phyloP scores from a whole-genome alignment of 495 filamentous ascomycete genomes.

The Podospora appendiculata region DNA sequence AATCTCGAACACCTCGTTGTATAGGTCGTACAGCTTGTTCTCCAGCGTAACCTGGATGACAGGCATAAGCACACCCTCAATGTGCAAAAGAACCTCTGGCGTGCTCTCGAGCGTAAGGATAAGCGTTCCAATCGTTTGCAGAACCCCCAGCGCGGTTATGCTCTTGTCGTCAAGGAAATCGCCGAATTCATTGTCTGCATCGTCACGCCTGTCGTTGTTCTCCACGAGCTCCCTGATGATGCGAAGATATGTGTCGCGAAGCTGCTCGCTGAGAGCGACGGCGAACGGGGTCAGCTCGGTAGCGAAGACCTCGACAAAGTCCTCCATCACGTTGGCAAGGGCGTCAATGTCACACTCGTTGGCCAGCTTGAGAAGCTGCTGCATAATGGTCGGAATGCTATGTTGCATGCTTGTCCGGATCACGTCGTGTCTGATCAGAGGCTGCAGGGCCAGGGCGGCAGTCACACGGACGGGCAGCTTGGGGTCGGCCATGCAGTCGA shows the following conservation, averaged over 20 bases:
- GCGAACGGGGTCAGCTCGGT: slow-evolving; percentile 93
- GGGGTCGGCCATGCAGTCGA: slow-evolving; percentile 91
- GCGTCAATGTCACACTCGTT: slow-evolving; percentile 95
- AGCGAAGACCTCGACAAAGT: slow-evolving; percentile 97
- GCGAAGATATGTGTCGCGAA: slow-evolving; percentile 91
- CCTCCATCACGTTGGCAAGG: slow-evolving; percentile 98
- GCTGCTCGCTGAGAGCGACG: slow-evolving; percentile 93
- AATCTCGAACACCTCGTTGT: slow-evolving; percentile 97
- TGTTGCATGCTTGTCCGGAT: slow-evolving; percentile 93
- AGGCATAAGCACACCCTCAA: slow-evolving; percentile 93
- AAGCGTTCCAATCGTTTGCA: slow-evolving; percentile 95
- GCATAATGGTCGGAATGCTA: slow-evolving; percentile 99
- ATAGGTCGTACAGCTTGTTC: slow-evolving; percentile 95
- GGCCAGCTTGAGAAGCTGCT: slow-evolving; percentile 90
- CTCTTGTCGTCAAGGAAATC: slow-evolving; percentile 97
- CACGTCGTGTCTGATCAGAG: slow-evolving; percentile 88
- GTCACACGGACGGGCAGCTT: slow-evolving; percentile 90
- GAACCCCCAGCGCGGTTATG: slow-evolving; percentile 90
- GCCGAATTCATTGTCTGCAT: slow-evolving; percentile 69
- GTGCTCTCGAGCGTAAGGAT: slow-evolving; percentile 96
- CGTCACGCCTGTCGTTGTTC: slow-evolving; percentile 63
- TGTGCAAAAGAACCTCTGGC: slow-evolving; percentile 84
- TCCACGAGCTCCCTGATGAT: slow-evolving; percentile 89
- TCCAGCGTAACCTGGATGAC: slow-evolving; percentile 93
- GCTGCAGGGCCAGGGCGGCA: slow-evolving; percentile 88